Conservation (phyloP, 495 filamentous ascomycete genomes). For the Poronia punctata region DNA sequence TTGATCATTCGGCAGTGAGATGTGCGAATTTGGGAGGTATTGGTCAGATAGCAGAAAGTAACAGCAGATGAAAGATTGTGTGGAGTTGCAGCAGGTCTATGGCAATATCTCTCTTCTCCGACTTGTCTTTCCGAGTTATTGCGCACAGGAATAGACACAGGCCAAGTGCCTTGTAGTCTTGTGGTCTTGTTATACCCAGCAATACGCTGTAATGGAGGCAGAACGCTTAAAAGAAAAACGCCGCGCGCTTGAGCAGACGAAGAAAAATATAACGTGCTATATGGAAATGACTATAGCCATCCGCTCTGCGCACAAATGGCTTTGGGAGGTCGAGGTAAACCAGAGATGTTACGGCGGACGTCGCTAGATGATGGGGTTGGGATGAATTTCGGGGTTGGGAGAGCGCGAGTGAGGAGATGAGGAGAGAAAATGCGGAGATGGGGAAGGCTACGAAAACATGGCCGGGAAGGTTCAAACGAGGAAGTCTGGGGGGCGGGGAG, state of each 20-base stretch:
- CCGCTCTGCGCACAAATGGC: too few species aligned
- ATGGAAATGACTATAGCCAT: too few species aligned
- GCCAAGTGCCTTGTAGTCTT: too few species aligned
- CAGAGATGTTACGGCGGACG: not conserved
- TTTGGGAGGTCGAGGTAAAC: too few species aligned
- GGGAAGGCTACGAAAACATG: constrained; percentile 15
- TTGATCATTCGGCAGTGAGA: too few species aligned
- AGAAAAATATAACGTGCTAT: too few species aligned
- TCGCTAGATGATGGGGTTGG: constrained; percentile 1
- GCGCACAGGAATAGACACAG: constrained; percentile 1
- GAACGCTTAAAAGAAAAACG: too few species aligned
- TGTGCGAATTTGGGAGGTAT: too few species aligned
- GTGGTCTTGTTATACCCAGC: too few species aligned
- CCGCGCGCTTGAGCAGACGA: too few species aligned
- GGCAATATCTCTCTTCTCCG: constrained; percentile 5
- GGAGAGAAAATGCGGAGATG: constrained; percentile 24
- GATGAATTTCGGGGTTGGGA: constrained; percentile 20
- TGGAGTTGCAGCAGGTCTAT: constrained; percentile 3
- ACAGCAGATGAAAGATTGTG: constrained; percentile 4
- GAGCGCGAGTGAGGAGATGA: constrained; percentile 9
- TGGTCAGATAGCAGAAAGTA: too few species aligned
- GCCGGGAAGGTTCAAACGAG: not conserved
- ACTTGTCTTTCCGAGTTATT: not conserved
- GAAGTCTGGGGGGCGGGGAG: not conserved
- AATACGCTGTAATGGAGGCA: too few species aligned